Base-by-base conservation (phyloP, 202 grass and related monocot genomes). In the Carex sylvatica region DNA sequence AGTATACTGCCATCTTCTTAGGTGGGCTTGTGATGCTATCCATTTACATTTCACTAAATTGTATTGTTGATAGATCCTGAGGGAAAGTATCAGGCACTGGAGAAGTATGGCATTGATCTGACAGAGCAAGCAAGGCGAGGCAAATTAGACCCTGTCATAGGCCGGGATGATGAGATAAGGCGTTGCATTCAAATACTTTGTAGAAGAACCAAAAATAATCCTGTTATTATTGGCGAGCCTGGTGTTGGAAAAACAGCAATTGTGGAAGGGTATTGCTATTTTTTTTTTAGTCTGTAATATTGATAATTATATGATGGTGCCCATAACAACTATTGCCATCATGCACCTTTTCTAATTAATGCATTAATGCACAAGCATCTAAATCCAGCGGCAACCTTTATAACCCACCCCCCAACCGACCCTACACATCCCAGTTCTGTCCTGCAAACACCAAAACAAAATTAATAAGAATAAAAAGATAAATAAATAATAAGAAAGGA, bases 141-240 rank as follows among this genome's bases (percentile, higher is more conserved):
- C 79, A 98, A 98, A 85, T 87, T 98, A 36, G 95, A 98, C 86
- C 92, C 90, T 87, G 92, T 98, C 36, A 98, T 98, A 71, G 95
- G 95, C 1, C 95, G 92, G 33, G 95, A 95, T 83, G 92, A 98
- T 87, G 95, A 98, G 87, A 93, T 95, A 71, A 83, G 90, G 16
- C 82, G 92, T 67, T 98, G 92, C 86, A 90, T 98, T 85, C 92
- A 95, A 69, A 98, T 98, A 82, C 89, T 94, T 68, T 93, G 92
- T 83, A 94, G 90, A 77, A 94, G 95, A 94, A 98, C 92, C 40
- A 98, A 98, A 84, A 98, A 98, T 51, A 98, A 98, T 87, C 92
- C 92, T 84, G 95, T 98, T n/a, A 98, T 98, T 83, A 98, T 98
- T 86, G 92, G 92, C 0, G 92, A 98, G 70, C 95, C 95, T 73